Percentiles rank a stretch among this genome's conserved stretches.
These are phyloP conservation scores for Dicorynia guianensis DNA, from an alignment of 306 rosid genomes.

Conservation along the genomic window DNA sequence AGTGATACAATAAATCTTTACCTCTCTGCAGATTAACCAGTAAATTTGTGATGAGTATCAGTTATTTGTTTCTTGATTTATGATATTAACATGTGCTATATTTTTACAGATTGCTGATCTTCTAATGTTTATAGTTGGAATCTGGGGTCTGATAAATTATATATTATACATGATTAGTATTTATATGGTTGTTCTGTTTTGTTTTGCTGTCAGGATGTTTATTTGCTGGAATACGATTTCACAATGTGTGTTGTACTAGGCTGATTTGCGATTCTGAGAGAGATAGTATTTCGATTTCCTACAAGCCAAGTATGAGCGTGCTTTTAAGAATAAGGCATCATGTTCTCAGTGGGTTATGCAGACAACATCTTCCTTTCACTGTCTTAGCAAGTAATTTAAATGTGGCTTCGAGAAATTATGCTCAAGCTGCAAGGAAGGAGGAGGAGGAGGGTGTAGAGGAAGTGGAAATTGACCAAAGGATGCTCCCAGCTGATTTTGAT, in stretches of 20 bases:
- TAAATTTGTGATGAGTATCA: too few relatives aligned
- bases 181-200: neutral
- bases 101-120: too few relatives aligned
- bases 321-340: conserved; percentile 50
- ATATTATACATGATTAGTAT: neutral
- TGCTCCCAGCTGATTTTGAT: conserved; percentile 71
- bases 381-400: neutral
- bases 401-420: conserved; percentile 41
- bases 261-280: conserved; percentile 27
- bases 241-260: neutral
- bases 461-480: conserved; percentile 65
- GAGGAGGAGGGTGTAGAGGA: conserved; percentile 61
- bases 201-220: neutral
- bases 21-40: too few relatives aligned
- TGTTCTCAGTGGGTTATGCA: conserved; percentile 42
- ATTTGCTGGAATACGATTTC: neutral
- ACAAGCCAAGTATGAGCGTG: conserved; percentile 50
- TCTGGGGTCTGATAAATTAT: too few relatives aligned
- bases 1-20: too few relatives aligned
- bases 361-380: conserved; percentile 28
- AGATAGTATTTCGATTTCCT: neutral
- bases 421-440: conserved; percentile 56
- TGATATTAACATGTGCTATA: too few relatives aligned
- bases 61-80: too few relatives aligned
- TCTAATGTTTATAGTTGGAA: too few relatives aligned